Evolutionary conservation across 2,329 filamentous ascomycete genomes (phyloP), one percentile per base, ranked within the genome.

Genomic region (Pseudocercospora cruenta): DNA sequence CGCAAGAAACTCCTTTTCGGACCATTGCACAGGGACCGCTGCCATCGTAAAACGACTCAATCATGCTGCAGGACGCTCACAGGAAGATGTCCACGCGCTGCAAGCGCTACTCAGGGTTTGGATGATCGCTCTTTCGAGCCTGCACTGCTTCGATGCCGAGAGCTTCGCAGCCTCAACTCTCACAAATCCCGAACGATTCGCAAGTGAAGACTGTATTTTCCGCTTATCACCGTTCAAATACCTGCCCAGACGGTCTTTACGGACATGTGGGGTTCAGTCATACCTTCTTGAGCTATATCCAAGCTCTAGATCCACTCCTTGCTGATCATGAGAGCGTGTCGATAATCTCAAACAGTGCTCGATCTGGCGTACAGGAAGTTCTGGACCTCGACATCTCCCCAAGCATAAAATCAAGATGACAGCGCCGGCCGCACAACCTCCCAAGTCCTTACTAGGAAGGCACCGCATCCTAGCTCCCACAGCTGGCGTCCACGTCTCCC

Each of bases 401-500:
- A 2, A 54, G 21, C 51, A 54, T 8, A 54, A 1, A 28, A 14
- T n/a, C 21, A 45, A 21, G 12, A 59, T 59, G 57, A 59, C 57
- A 21, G 57, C 57, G 6, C 60, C 63, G 26, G 72, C 71, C 55
- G 70, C 73, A n/a, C 70, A 73, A 7, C 68, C 71, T 24, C 77
- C 78, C 7, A 73, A 72, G 51, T 80, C 75, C 59, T 74, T 80
- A 5, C 80, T 86, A 33, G 84, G 83, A 60, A 82, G 80, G 21
- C 82, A 85, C 70, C 82, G 83, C 28, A 75, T 84, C 7, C 78
- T 86, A 3, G 77, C 83, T 0, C 82, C 84, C 2, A 79, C 78
- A 0, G 84, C 83, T 0, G 80, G 78, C 14, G 78, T 85, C 4
- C 80, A 81, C 53, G 84, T 86, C 24, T 83, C 80, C 21, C 84